Evolutionary conservation across 2,329 filamentous ascomycete genomes (phyloP), one percentile per base, ranked within the genome.

Genomic region (Aureobasidium leucospermi): DNA sequence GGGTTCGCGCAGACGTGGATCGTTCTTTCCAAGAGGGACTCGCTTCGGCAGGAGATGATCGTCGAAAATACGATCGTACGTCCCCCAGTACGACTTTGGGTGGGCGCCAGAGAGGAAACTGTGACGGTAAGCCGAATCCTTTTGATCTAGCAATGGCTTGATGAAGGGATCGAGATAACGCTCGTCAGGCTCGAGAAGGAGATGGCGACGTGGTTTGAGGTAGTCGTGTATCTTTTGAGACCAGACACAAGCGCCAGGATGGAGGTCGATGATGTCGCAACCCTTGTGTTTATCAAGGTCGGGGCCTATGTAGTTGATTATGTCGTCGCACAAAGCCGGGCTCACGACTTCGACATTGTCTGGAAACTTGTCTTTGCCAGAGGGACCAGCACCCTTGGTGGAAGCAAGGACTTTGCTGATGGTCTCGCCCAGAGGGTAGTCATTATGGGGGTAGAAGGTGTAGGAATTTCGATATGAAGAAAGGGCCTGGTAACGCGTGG

Each of bases 211-310:
- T 4, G 93, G 93, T 67, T 90, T 76, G 7, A 99, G 78, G 47
- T 81, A 75, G 0, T 89, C 79, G 69, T 96, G 85, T 0, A 97
- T 77, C 67, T 87, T 89, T 31, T 78, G 77, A 36, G 92, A 96
- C 84, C 88, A 94, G 2, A 96, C 58, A 8, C 91, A 90, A 1
- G 76, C 76, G 13, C 91, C 91, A 0, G 93, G 93, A 70, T 92
- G 90, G 59, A 96, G 77, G 69, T 97, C 93, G 66, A 99, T 77
- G 46, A 97, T 81, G 67, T 96, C 91, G 73, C 92, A 91, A 58
- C 89, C 89, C 52, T 79, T 76, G 71, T 94, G 86, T 46, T 84
- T 81, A 36, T 83, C 75, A 16, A 97, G 79, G 2, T 84, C 85
- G 1, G 82, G 80, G 2, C 81, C 83, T n/a, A 95, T 75, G 62